phyloP scores from a whole-genome alignment of 768 basidiomycete species.

The Candolleomyces aberdarensis region DNA sequence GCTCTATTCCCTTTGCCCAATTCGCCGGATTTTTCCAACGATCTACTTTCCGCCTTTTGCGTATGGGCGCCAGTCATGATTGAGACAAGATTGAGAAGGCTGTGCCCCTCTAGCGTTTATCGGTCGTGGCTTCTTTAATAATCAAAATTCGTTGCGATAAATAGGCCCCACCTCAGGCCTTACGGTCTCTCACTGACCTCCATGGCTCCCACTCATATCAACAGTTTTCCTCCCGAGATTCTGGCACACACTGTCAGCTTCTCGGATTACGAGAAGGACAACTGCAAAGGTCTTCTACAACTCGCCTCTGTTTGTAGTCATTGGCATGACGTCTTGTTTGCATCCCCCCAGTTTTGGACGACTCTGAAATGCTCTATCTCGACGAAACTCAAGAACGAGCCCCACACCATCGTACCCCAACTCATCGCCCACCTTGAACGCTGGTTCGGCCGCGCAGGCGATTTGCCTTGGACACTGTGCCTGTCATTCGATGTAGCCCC shows the following conservation, averaged over 20 bases:
- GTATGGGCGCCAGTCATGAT: no score
- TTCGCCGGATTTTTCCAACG: no score
- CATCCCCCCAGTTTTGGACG: neutral
- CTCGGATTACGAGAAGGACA: neutral
- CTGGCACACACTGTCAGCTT: slow-evolving; percentile 11
- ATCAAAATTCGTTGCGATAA: no score
- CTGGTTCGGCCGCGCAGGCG: neutral
- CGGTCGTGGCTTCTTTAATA: no score
- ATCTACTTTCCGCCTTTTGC: no score
- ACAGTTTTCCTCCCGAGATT: slow-evolving; percentile 10
- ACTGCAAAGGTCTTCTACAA: neutral
- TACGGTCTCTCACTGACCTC: no score
- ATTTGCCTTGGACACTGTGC: neutral
- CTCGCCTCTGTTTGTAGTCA: neutral
- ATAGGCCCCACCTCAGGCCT: no score
- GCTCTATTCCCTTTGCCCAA: no score
- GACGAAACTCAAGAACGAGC: slow-evolving; percentile 2
- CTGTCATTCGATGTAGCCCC: slow-evolving; percentile 1
- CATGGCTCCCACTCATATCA: neutral
- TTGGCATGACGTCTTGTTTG: neutral
- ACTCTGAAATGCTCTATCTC: neutral
- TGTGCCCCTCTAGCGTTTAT: no score
- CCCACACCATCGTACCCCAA: neutral
- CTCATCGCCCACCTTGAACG: neutral
- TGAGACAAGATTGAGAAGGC: no score